phyloP scores from a whole-genome alignment of 768 basidiomycete species.

The Tricholomella constricta region DNA sequence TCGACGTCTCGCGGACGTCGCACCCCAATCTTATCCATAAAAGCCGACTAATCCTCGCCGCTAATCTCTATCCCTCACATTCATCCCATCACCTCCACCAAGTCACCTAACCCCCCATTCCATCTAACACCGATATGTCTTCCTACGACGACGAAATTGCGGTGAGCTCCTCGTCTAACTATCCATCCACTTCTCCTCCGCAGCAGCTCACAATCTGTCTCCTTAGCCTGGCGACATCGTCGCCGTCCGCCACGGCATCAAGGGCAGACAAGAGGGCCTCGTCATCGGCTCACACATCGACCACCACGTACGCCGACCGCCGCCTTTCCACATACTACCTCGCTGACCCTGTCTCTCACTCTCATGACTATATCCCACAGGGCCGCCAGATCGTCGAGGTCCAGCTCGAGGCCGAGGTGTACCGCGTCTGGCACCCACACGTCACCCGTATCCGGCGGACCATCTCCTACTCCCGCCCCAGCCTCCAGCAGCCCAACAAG shows the following conservation, averaged over 20 bases:
- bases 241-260: slow-evolving; percentile 63
- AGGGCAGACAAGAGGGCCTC: slow-evolving; percentile 74
- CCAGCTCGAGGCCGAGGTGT: slow-evolving; percentile 72
- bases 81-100: slow-evolving; percentile 7
- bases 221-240: slow-evolving; percentile 78
- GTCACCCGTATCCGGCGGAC: slow-evolving; percentile 79
- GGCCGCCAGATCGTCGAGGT: slow-evolving; percentile 84
- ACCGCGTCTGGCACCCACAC: slow-evolving; percentile 76
- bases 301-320: slow-evolving; percentile 52
- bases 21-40: slow-evolving; percentile 49
- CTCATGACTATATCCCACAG: slow-evolving; percentile 35
- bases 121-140: slow-evolving; percentile 29
- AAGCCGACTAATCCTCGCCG: slow-evolving; percentile 34
- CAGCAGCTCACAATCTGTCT: background rate
- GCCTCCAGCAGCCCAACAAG: slow-evolving; percentile 28
- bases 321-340: background rate
- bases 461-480: slow-evolving; percentile 58
- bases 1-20: no score
- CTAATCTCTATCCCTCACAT: slow-evolving; percentile 29
- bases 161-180: slow-evolving; percentile 22
- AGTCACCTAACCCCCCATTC: slow-evolving; percentile 3
- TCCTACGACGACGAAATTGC: slow-evolving; percentile 36
- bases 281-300: slow-evolving; percentile 78
- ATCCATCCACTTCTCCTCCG: background rate
- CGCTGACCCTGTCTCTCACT: background rate